These are phyloP conservation scores for Termitomyces heimii DNA, from an alignment of 768 basidiomycete species.

Conservation along the genomic window DNA sequence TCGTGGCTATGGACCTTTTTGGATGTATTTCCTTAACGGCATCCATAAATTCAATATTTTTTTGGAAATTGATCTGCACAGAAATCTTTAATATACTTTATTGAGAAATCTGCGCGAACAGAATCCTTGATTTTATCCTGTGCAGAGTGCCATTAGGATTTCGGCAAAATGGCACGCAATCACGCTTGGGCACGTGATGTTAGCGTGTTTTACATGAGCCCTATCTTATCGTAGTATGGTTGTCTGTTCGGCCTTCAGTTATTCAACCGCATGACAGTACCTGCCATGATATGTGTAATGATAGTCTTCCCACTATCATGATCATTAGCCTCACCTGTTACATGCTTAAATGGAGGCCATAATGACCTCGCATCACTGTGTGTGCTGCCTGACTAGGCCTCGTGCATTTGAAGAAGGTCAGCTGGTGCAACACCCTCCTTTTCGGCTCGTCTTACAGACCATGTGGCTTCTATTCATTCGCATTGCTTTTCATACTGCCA, in stretches of 20 bases:
- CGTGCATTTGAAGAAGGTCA: not conserved
- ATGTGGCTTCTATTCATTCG: not conserved
- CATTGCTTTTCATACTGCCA: not conserved
- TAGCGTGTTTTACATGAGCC: not conserved
- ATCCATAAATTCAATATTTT: not conserved
- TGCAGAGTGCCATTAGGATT: not conserved
- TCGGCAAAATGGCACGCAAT: not conserved
- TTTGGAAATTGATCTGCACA: not conserved
- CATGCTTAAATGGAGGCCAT: too few species aligned
- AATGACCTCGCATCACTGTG: too few species aligned
- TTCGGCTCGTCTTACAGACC: not conserved
- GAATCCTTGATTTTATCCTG: not conserved
- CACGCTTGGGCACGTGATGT: not conserved
- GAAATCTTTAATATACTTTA: not conserved
- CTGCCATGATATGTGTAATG: too few species aligned
- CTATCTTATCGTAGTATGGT: too few species aligned
- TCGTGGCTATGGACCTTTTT: not conserved
- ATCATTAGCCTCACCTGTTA: too few species aligned
- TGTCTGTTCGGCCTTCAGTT: too few species aligned
- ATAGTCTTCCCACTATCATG: too few species aligned
- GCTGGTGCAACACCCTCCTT: not conserved
- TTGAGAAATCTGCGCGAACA: not conserved
- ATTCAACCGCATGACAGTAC: too few species aligned
- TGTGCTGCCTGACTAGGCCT: too few species aligned
- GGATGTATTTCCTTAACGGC: not conserved